A percentile compares a stretch with the other conserved stretches of the same genome.
These are phyloP conservation scores for Panus rudis DNA, from an alignment of 768 basidiomycete genomes.

Conservation along the genomic window DNA sequence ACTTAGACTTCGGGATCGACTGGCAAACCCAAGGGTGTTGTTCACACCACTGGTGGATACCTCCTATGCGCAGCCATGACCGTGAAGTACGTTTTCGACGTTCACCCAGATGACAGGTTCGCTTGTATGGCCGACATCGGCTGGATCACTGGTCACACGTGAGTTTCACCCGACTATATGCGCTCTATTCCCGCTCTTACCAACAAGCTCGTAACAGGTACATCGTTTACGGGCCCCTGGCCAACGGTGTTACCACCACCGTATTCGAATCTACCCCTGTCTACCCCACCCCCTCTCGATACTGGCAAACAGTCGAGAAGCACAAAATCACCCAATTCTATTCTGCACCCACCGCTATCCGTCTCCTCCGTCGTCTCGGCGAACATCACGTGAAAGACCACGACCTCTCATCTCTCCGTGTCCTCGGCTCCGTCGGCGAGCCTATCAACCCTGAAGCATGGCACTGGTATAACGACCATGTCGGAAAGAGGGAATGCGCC, in stretches of 20 bases:
- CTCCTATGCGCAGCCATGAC: constrained; percentile 87
- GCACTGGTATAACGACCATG: constrained; percentile 98
- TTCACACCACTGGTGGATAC: constrained; percentile 85
- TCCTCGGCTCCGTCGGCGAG: constrained; percentile 92
- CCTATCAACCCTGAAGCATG: constrained; percentile 99
- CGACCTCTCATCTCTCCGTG: constrained; percentile 77
- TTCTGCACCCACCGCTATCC: constrained; percentile 90
- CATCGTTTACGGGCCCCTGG: constrained; percentile 92
- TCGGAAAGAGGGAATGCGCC: constrained; percentile 82
- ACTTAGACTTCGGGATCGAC: constrained; percentile 86
- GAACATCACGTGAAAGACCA: constrained; percentile 77
- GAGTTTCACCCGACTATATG: constrained; percentile 8
- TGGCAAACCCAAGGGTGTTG: constrained; percentile 95
- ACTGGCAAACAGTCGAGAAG: constrained; percentile 94
- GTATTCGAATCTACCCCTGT: constrained; percentile 97
- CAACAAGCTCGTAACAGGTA: constrained; percentile 50
- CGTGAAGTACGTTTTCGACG: constrained; percentile 96
- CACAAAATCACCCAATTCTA: constrained; percentile 96
- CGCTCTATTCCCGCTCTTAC: not conserved
- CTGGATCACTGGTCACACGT: constrained; percentile 98
- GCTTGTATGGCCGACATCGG: constrained; percentile 99
- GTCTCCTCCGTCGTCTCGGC: constrained; percentile 81
- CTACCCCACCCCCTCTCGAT: constrained; percentile 92
- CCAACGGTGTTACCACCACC: constrained; percentile 75
- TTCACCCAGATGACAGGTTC: constrained; percentile 93